Evolutionary conservation across 441 rosid species (phyloP), one percentile per base, ranked within the genome.

Genomic region (Sinapis alba): DNA sequence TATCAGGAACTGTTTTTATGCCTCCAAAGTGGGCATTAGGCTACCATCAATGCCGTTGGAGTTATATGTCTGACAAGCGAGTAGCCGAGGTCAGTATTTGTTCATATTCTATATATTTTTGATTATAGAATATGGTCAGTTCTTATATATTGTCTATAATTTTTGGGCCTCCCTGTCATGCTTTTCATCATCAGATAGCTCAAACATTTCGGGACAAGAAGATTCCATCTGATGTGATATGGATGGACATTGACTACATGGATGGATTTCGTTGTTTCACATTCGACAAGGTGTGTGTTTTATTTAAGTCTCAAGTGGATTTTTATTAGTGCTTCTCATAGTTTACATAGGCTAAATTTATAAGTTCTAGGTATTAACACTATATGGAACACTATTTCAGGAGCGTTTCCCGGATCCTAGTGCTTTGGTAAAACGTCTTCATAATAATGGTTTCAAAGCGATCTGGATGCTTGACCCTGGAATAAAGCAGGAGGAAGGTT

Each of bases 201-300:
- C 87, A 79, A 79, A 82, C 83, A 50, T 96, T 96, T 79, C 87
- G 98, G 57, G 86, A 93, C 79, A 96, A 93, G 84, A 89, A 79
- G 66, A 91, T 96, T 73, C 98, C 99, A 57, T 77, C 93, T 80
- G 99, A 96, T 75, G 98, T 86, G 68, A 84, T 96, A 84, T 96
- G 99, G 99, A 96, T 96, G 99, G 98, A 96, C 78, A 96, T 96
- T 74, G 99, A 93, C 78, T 96, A 96, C 84, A 96, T 96, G 99
- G 99, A 96, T 76, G 93, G 97, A n/a, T 96, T 93, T 81, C 90
- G 98, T 53, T 96, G 97, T 89, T 96, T 96, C 83, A 96, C 99
- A 74, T 90, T 93, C 65, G 91, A 93, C 81, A 78, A 89, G 97
- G 99, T 82, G 86, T 73, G 87, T 73, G 28, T 15, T 51, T 64